Evolutionary conservation across 371 early-diverging fungal species (phyloP), one percentile per base, ranked within the genome.

Genomic region (Mortierella sp.): DNA sequence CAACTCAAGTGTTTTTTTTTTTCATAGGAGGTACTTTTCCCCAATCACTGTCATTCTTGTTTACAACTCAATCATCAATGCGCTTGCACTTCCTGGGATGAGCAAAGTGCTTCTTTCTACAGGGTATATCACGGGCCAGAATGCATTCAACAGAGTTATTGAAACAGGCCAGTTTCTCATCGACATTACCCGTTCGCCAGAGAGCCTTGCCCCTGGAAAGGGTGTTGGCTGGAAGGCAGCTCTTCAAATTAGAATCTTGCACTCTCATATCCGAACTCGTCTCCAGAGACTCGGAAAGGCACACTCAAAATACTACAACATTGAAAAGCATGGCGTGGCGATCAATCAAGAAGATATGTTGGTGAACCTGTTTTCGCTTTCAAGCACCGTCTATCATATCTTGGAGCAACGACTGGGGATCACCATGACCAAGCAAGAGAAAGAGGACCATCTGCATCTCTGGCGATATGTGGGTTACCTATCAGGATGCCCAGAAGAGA

Each of bases 281-380:
- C 57, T 75, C 4, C 52, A 53, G 14, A 57, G 45, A 23, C 57
- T 75, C 44, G 50, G 63, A 21, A 56, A 59, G 0, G 57, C 67
- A 15, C 70, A 66, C 30, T 58, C 71, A 7, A 70, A 70, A 46
- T 67, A 62, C 60, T 75, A 75, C 43, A 64, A 60, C 48, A n/a
- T 75, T 16, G 64, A 70, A 6, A 61, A 70, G n/a, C 52, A 64
- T 23, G 76, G 76, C 21, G 68, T 75, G 0, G 71, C 76, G 16
- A 75, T 75, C 64, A 75, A 75, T 57, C 76, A 75, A 70, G 76
- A 75, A 15, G 76, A 75, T 45, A 21, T 70, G 2, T 29, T 68
- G 4, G 72, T 18, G 0, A 68, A 65, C 7, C 18, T 76, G 57
- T 68, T 71, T 43, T 60, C 64, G 18, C 61, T 76, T 53, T 67